Evolutionary conservation across 2,329 filamentous ascomycete genomes (phyloP).

Genomic region (Annulohypoxylon truncatum): DNA sequence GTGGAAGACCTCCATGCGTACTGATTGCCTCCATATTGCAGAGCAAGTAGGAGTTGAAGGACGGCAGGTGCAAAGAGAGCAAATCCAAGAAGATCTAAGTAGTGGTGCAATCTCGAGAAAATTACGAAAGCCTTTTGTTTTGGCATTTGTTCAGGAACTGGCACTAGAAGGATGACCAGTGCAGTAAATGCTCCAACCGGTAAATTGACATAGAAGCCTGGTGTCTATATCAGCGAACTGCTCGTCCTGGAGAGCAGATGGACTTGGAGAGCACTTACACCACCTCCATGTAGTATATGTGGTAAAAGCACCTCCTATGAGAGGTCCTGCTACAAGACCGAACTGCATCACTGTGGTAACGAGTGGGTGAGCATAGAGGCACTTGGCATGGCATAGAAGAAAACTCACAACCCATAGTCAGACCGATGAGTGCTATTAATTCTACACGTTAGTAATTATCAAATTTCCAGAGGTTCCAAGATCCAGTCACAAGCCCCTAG

Average conservation of each 20-base stretch:
- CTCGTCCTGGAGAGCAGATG: neutral
- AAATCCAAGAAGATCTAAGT: constrained; percentile 38
- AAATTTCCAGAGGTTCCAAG: neutral
- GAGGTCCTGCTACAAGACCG: constrained; percentile 46
- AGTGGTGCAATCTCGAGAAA: constrained; percentile 22
- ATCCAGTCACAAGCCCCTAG: too few relatives aligned
- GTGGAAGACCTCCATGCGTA: constrained; percentile 46
- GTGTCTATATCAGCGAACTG: neutral
- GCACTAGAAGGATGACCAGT: constrained; percentile 15
- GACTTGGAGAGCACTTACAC: constrained; percentile 49
- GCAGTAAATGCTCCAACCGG: constrained; percentile 32
- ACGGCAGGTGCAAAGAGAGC: constrained; percentile 46
- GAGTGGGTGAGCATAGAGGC: neutral
- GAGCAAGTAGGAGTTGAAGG: constrained; percentile 49
- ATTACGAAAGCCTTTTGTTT: constrained; percentile 7
- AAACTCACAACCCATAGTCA: constrained; percentile 1
- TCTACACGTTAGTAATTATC: neutral
- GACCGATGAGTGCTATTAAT: neutral
- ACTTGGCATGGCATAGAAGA: neutral
- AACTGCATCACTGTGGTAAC: neutral
- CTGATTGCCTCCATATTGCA: constrained; percentile 48
- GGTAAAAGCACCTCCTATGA: constrained; percentile 59
- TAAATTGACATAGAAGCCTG: constrained; percentile 40
- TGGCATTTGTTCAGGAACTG: constrained; percentile 28
- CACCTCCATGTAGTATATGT: constrained; percentile 58